Percentiles rank a stretch among this genome's conserved stretches.
phyloP scores from a whole-genome alignment of 2,329 filamentous ascomycete genomes.

The Colletotrichum cuscutae region DNA sequence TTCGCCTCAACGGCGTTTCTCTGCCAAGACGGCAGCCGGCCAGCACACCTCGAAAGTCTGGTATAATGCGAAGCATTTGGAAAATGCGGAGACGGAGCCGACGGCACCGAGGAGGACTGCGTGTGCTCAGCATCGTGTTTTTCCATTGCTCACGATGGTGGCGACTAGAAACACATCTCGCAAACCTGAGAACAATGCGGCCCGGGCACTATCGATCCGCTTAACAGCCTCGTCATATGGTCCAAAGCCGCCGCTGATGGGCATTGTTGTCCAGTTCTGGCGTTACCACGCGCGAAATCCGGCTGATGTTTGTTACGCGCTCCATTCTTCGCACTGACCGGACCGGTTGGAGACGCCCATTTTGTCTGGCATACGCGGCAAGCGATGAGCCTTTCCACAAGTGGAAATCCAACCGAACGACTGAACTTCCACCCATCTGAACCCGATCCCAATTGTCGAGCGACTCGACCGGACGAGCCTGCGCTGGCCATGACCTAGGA shows the following conservation, averaged over 20 bases:
- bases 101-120: constrained; percentile 5
- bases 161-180: not conserved
- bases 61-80: not conserved
- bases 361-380: not conserved
- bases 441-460: constrained; percentile 13
- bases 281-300: not conserved
- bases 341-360: not conserved
- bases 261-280: not conserved
- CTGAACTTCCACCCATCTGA: constrained; percentile 21
- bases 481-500: not conserved
- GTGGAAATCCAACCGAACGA: constrained; percentile 23
- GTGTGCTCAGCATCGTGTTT: not conserved
- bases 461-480: constrained; percentile 12
- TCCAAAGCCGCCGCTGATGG: not conserved
- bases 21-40: constrained; percentile 26
- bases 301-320: constrained; percentile 7
- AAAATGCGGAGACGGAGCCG: not conserved
- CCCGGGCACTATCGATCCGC: constrained; percentile 3
- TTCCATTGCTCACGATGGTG: not conserved
- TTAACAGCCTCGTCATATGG: not conserved
- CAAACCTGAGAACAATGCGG: not conserved
- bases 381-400: not conserved
- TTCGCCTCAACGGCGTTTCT: not conserved
- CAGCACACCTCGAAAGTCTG: not conserved
- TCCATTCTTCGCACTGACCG: not conserved